Evolutionary conservation across 139 green algal species (phyloP), one percentile per base, ranked within the genome.

Genomic region (Picochlorum sp.): DNA sequence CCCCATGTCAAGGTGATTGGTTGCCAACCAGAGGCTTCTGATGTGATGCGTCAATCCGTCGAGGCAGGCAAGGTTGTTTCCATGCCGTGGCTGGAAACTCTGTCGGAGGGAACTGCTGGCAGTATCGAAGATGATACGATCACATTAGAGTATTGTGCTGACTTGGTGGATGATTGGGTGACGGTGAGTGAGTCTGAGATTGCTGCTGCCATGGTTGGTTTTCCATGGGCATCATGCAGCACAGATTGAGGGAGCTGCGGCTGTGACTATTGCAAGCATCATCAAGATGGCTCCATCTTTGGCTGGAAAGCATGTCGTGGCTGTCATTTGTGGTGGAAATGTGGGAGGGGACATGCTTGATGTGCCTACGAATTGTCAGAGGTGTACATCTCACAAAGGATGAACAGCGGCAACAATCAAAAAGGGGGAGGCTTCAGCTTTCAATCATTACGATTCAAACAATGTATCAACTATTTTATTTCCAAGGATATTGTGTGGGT

Each of bases 401-500:
- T 54, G 47, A 54, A 18, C n/a, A 20, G 8, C 34, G 8, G 34
- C 7, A 11, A 41, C 8, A 7, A 9, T 41, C 34, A 4, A 41
- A 41, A 41, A 41, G 34, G 34, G 34, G 2, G 34, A 41, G 34
- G 34, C 34, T 41, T 41, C 34, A 41, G 34, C 34, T 41, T 41
- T 41, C 34, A 7, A 41, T 41, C 8, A 30, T 41, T 41, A 41
- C 23, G n/a, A 23, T 56, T 24, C 58, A 51, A 97, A 67, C 50
- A 94, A 57, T 0, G 51, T 56, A 21, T 96, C 81, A 14, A 95
- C 37, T 63, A 87, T 72, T 4, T 78, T 50, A 65, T 95, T 97
- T 20, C 69, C 73, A 37, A 98, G 67, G 0, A 95, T 81, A 62
- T 92, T 88, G 30, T 85, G 77, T 4, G 93, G 93, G 69, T 98